Conservation (phyloP, 257 asterid genomes). For the Solanum etuberosum region DNA sequence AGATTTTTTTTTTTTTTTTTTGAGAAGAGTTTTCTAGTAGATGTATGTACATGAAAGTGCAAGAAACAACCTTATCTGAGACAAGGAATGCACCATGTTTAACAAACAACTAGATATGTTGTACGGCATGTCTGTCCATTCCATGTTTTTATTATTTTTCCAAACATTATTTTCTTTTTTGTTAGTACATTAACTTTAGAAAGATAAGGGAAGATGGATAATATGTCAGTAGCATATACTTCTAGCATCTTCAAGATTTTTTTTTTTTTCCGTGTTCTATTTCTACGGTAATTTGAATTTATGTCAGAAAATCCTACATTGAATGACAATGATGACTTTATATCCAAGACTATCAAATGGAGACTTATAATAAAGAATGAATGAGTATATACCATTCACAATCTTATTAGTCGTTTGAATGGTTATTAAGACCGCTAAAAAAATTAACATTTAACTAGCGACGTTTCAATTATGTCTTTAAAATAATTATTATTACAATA, state of each 20-base stretch:
- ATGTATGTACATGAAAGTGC: background rate
- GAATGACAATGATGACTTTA: background rate
- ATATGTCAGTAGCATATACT: background rate
- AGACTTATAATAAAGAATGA: background rate
- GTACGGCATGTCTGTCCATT: background rate
- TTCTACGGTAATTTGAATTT: background rate
- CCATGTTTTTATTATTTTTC: background rate
- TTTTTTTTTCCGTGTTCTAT: background rate
- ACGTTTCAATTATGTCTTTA: background rate
- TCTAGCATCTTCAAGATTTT: background rate
- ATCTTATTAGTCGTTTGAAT: background rate
- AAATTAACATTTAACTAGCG: background rate
- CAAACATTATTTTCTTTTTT: background rate
- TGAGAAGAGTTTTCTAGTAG: background rate
- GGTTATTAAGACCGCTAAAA: background rate
- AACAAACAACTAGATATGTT: background rate
- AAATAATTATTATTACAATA: background rate
- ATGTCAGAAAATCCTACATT: too few relatives aligned
- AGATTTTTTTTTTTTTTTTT: background rate
- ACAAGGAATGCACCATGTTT: background rate
- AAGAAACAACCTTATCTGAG: background rate
- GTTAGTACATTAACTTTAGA: background rate
- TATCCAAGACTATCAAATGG: background rate
- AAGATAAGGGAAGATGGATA: background rate
- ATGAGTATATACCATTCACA: fast-evolving